Evolutionary conservation across 2,329 filamentous ascomycete species (phyloP), one percentile per base, ranked within the genome.

Genomic region (Curvularia lunata): DNA sequence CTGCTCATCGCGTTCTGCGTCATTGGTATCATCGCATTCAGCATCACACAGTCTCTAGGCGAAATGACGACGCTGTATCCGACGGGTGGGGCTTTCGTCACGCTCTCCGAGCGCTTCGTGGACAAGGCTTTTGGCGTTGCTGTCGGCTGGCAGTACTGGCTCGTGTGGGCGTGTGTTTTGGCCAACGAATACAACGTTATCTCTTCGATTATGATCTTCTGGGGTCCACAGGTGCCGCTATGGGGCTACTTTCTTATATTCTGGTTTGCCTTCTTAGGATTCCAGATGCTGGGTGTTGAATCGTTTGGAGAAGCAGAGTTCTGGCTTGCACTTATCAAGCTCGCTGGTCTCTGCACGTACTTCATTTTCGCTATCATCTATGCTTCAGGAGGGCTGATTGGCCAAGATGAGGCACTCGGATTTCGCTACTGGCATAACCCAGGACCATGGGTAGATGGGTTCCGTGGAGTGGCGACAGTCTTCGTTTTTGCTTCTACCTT

Each of bases 1-100:
- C 77, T 91, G 48, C 74, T 92, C 34, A 91, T 92, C 68, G 89
- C 89, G 1, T 93, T 92, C 63, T 89, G 88, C 10, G 83, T 91
- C 61, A 85, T 92, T 57, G 90, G 88, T 12, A 83, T 91, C 60
- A 85, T 91, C 59, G 88, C 89, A 1, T 84, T 70, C 58, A 83
- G 81, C 64, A 84, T 89, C 63, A 91, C 90, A 85, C 89, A 91
- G 79, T 88, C 86, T 4, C 78, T 92, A 6, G 90, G 90, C 19
- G 90, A 92, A 72, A 79, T 92, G 66, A 90, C 89, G 3, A 91
- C 89, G 6, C 77, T 91, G 1, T 91, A 88, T 64, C 89, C 89
- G 0, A 88, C 85, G 0, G 86, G 87, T 5, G 89, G 89, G 2
- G 87, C 87, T 0, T 91, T 92, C 67, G 86, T 87, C n/a, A 86